Evolutionary conservation across 768 basidiomycete genomes (phyloP).

Genomic region (Russula olivacea): DNA sequence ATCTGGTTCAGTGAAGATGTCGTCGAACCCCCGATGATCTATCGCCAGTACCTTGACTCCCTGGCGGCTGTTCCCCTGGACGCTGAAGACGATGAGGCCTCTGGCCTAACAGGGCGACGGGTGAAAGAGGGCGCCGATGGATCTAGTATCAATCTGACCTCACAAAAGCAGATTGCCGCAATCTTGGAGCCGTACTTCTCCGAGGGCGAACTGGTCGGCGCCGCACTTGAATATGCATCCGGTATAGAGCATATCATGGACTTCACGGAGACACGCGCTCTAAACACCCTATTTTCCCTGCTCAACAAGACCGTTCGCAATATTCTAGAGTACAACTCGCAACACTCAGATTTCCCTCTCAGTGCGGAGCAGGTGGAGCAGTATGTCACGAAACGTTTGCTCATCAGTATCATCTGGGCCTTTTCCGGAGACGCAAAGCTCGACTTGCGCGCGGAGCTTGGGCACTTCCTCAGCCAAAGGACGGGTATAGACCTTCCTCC

Average conservation of each 20-base stretch:
- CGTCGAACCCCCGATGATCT: slow-evolving; percentile 87
- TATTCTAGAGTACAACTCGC: slow-evolving; percentile 88
- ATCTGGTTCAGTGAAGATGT: slow-evolving; percentile 99
- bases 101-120: slow-evolving; percentile 59
- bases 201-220: slow-evolving; percentile 72
- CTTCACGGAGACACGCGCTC: slow-evolving; percentile 84
- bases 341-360: slow-evolving; percentile 94
- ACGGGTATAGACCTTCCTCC: slow-evolving; percentile 88
- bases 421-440: slow-evolving; percentile 96
- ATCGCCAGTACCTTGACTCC: slow-evolving; percentile 77
- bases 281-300: slow-evolving; percentile 94
- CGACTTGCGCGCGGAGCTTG: slow-evolving; percentile 82
- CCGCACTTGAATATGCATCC: slow-evolving; percentile 72
- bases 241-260: slow-evolving; percentile 99
- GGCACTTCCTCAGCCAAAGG: slow-evolving; percentile 76
- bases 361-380: slow-evolving; percentile 78
- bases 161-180: slow-evolving; percentile 67
- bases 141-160: slow-evolving; percentile 52
- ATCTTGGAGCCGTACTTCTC: slow-evolving; percentile 81
- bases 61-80: slow-evolving; percentile 73
- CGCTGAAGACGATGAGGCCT: slow-evolving; percentile 78
- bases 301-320: slow-evolving; percentile 94
- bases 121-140: slow-evolving; percentile 46
- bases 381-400: slow-evolving; percentile 83
- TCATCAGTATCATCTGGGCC: slow-evolving; percentile 95